Evolutionary conservation across 2,329 filamentous ascomycete species (phyloP).

Genomic region (Monosporascus ibericus): DNA sequence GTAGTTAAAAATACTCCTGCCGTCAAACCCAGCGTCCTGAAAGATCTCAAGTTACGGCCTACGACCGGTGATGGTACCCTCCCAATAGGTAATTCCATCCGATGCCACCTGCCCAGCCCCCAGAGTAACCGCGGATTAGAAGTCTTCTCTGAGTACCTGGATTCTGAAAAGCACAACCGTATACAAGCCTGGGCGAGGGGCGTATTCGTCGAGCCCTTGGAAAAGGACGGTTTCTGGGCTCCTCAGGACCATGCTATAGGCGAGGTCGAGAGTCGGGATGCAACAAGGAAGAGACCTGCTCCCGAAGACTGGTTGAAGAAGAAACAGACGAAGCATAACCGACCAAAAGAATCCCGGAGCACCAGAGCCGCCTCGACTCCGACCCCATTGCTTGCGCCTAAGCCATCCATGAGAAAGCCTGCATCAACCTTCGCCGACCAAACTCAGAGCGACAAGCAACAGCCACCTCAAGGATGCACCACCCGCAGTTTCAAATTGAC

Average conservation of each 20-base stretch:
- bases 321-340: slow-evolving; percentile 18
- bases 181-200: slow-evolving; percentile 22
- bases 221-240: slow-evolving; percentile 24
- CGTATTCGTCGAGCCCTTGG: slow-evolving; percentile 10
- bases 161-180: slow-evolving; percentile 11
- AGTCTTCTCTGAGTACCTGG: slow-evolving; percentile 6
- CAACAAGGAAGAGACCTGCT: slow-evolving; percentile 15
- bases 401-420: not conserved
- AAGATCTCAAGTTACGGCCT: slow-evolving; percentile 2
- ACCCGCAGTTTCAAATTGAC: slow-evolving; percentile 20
- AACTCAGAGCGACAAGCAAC: not conserved
- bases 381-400: slow-evolving; percentile 10
- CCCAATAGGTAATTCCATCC: slow-evolving; percentile 16
- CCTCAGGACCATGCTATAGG: slow-evolving; percentile 8
- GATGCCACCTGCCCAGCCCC: slow-evolving; percentile 35
- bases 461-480: not conserved
- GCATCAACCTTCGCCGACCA: slow-evolving; percentile 4
- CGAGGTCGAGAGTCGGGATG: slow-evolving; percentile 1
- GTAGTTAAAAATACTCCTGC: slow-evolving; percentile 3
- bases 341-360: slow-evolving; percentile 10
- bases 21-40: slow-evolving; percentile 3
- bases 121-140: slow-evolving; percentile 21
- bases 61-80: slow-evolving; percentile 6
- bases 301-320: slow-evolving; percentile 23
- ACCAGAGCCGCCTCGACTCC: slow-evolving; percentile 12